Evolutionary conservation across 352 stramenopile genomes (phyloP).

Genomic region (Phytophthora idaei): DNA sequence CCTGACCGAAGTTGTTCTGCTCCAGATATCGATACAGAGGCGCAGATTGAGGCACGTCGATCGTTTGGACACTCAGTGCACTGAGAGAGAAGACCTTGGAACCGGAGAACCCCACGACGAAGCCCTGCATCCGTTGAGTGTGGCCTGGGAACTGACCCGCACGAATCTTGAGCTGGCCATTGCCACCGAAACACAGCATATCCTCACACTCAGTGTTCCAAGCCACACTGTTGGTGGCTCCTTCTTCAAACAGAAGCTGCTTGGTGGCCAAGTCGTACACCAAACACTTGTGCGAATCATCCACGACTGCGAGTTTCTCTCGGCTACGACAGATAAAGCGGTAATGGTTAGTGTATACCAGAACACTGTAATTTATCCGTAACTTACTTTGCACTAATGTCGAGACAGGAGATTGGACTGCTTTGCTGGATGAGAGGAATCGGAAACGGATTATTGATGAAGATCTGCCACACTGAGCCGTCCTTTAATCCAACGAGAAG

Average conservation of each 20-base stretch:
- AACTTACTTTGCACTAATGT: slow-evolving; percentile 88
- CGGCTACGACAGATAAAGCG: slow-evolving; percentile 43
- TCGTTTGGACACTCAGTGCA: slow-evolving; percentile 83
- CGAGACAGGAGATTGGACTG: slow-evolving; percentile 87
- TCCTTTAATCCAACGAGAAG: slow-evolving; percentile 93
- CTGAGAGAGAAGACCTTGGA: slow-evolving; percentile 94
- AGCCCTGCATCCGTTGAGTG: slow-evolving; percentile 90
- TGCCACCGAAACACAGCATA: slow-evolving; percentile 94
- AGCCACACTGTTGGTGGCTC: slow-evolving; percentile 87
- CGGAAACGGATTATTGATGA: slow-evolving; percentile 95
- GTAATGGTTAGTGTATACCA: neutral
- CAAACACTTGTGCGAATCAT: slow-evolving; percentile 88
- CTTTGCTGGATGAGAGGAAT: slow-evolving; percentile 91
- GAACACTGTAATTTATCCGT: neutral
- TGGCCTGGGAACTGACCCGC: slow-evolving; percentile 90
- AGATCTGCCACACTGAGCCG: slow-evolving; percentile 92
- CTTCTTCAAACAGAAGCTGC: slow-evolving; percentile 89
- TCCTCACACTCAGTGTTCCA: slow-evolving; percentile 96
- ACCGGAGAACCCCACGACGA: slow-evolving; percentile 93
- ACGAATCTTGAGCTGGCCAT: slow-evolving; percentile 91
- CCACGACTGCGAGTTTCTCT: slow-evolving; percentile 91
- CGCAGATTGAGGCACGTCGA: slow-evolving; percentile 92
- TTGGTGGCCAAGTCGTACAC: slow-evolving; percentile 93
- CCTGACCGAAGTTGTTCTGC: slow-evolving; percentile 85
- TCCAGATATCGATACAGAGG: slow-evolving; percentile 92